Percentiles rank a stretch among this genome's conserved stretches.
These are phyloP conservation scores for Stemphylium vesicarium DNA, from an alignment of 2,329 filamentous ascomycete species.

Conservation along the genomic window DNA sequence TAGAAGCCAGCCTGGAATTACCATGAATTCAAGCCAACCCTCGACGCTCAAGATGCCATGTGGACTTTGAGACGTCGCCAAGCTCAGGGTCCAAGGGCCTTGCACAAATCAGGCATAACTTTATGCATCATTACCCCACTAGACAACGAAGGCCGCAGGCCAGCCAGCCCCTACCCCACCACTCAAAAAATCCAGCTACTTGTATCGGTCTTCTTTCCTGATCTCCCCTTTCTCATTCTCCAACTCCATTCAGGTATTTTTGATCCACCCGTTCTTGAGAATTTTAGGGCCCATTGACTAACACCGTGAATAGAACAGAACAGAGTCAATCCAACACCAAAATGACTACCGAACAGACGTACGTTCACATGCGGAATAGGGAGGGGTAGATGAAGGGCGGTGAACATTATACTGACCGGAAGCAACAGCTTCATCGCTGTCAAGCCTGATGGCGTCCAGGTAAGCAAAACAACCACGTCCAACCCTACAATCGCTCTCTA, in stretches of 20 bases:
- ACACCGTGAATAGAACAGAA: conserved; percentile 45
- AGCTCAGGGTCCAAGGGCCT: conserved; percentile 13
- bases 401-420: conserved; percentile 37
- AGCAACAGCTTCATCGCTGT: conserved; percentile 93
- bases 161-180: conserved; percentile 30
- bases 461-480: conserved; percentile 53
- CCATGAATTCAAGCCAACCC: conserved; percentile 6
- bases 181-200: conserved; percentile 36
- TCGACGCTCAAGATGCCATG: conserved; percentile 18
- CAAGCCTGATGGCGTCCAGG: conserved; percentile 99
- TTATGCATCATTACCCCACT: conserved; percentile 18
- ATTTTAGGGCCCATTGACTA: conserved; percentile 57
- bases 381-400: conserved; percentile 12
- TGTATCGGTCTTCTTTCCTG: conserved; percentile 17
- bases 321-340: conserved; percentile 39
- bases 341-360: conserved; percentile 85
- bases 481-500: not conserved
- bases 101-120: conserved; percentile 14
- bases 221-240: conserved; percentile 15
- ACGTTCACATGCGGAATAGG: conserved; percentile 50
- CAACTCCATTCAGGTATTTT: conserved; percentile 25
- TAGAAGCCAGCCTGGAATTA: conserved; percentile 28
- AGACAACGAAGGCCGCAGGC: conserved; percentile 18
- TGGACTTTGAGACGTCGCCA: conserved; percentile 21
- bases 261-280: conserved; percentile 49